These are phyloP conservation scores for Cryptomeria japonica DNA, from an alignment of 75 land plant species.

Conservation along the genomic window DNA sequence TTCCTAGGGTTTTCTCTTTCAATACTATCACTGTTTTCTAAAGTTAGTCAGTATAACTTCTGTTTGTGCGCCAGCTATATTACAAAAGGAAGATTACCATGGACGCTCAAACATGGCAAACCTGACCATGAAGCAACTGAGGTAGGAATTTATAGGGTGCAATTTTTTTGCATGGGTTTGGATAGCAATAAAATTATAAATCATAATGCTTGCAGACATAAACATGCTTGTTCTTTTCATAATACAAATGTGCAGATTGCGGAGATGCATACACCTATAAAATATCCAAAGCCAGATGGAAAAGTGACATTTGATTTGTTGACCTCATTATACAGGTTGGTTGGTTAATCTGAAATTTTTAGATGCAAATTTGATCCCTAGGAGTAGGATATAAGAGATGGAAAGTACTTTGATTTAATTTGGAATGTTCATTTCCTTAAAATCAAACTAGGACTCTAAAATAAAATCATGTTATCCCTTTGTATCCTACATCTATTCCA, in stretches of 20 bases:
- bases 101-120: constrained; percentile 88
- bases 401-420: not conserved
- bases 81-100: constrained; percentile 66
- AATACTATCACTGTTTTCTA: not conserved
- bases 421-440: not conserved
- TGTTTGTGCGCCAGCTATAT: constrained; percentile 53
- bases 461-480: not conserved
- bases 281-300: constrained; percentile 93
- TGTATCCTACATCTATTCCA: not conserved
- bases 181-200: not conserved
- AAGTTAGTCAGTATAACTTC: not conserved
- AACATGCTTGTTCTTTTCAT: not conserved
- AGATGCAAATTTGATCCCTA: constrained; percentile 3
- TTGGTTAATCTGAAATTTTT: not conserved
- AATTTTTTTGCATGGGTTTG: not conserved
- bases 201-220: not conserved
- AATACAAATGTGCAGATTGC: constrained; percentile 47
- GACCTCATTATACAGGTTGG: constrained; percentile 92
- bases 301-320: constrained; percentile 84
- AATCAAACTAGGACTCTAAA: not conserved
- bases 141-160: constrained; percentile 32
- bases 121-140: constrained; percentile 90
- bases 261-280: constrained; percentile 57
- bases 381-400: not conserved
- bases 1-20: not conserved